Base-by-base conservation (phyloP, 2,329 filamentous ascomycete species). In the Sclerotinia trifoliorum region DNA sequence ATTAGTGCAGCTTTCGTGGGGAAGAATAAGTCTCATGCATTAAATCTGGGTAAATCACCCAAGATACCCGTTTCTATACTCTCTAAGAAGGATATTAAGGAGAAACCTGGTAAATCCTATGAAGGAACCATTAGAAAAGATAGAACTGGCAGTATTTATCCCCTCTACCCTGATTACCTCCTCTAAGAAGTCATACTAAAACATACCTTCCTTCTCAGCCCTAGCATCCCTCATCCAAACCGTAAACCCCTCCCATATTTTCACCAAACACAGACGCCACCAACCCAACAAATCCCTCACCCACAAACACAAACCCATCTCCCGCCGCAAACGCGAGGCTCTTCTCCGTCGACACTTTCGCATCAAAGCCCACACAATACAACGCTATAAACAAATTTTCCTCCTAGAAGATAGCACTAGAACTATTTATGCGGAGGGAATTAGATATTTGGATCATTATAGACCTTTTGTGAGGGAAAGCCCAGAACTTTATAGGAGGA, bases 1-100 rank as follows among this genome's bases (percentile, higher is more conserved):
- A 62, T 62, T 26, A 51, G 58, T 62, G 58, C 58, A 1, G 49
- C 51, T 49, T 62, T 62, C 24, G 58, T 62, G 5, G 58, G 58
- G 10, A 62, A 62, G 29, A 26, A 15, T 39, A 32, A 29, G 5
- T 7, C 13, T 15, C 10, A 51, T 51, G 32, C 32, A 48, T 44
- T 17, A 13, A 29, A 62, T 51, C 29, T 15, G 21, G 21, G 21
- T 1, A 24, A 62, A 51, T 39, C 29, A 2, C 29, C 21, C 3
- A 51, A 49, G 32, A 8, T 26, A 15, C 44, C 46, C 2, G 21
- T 24, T 39, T 39, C 58, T 6, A 51, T 19, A 17, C 58, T 49
- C 11, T 51, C 46, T 19, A 62, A 24, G 19, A 51, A 49, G 6
- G 58, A 62, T 1, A 5, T 7, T 5, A 62, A 51, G 21, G 58